Percentiles rank a stretch among this genome's conserved stretches.
phyloP scores from a whole-genome alignment of 2,329 filamentous ascomycete genomes.

The Pseudocercospora fuligena region DNA sequence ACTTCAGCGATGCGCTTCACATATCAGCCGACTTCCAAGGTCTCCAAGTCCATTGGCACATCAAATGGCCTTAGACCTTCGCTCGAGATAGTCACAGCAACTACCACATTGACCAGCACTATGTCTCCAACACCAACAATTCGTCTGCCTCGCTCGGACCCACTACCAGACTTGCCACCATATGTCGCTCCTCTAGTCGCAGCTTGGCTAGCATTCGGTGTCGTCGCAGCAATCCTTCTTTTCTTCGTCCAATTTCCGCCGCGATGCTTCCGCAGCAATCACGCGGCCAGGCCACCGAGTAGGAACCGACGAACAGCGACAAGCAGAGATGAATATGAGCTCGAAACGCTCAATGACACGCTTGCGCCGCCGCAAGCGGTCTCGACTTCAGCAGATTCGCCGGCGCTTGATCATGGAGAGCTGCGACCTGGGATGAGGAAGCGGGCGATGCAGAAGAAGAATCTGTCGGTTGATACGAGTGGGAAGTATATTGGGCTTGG shows the following conservation, averaged over 20 bases:
- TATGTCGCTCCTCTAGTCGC: constrained; percentile 6
- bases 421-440: constrained; percentile 5
- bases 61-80: neutral
- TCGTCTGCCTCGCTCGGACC: neutral
- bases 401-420: constrained; percentile 9
- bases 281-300: too few relatives aligned
- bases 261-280: neutral
- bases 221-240: constrained; percentile 26
- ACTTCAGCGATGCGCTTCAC: neutral
- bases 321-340: constrained; percentile 1
- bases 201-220: constrained; percentile 23
- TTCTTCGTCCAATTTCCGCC: constrained; percentile 33
- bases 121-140: neutral
- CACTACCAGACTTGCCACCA: constrained; percentile 15
- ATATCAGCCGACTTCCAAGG: neutral
- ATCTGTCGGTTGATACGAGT: constrained; percentile 27
- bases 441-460: constrained; percentile 4
- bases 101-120: neutral
- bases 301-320: neutral
- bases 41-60: constrained; percentile 1
- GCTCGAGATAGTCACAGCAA: neutral
- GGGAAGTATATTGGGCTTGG: constrained; percentile 24
- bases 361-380: neutral
- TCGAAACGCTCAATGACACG: neutral
- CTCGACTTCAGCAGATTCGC: constrained; percentile 7